Percentiles rank a stretch among this genome's conserved stretches.
Evolutionary conservation across 805 yeast species (phyloP).

Genomic region (Sungouiella thailandica): DNA sequence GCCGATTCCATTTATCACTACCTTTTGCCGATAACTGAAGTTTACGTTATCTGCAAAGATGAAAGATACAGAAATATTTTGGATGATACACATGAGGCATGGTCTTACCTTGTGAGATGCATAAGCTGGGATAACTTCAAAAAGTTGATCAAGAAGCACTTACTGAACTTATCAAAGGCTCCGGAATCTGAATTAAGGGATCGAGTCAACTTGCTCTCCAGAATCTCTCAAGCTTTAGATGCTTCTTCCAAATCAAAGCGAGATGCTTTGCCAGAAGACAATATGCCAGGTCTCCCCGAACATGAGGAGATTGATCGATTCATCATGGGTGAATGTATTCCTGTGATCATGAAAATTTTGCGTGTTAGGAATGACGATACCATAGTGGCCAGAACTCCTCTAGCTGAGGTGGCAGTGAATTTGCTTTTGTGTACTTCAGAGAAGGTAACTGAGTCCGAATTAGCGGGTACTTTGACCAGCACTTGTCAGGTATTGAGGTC

Average conservation of each 20-base stretch:
- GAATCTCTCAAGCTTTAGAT: slow-evolving; percentile 48
- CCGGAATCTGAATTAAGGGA: slow-evolving; percentile 47
- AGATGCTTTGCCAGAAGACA: slow-evolving; percentile 8
- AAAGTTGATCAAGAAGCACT: slow-evolving; percentile 68
- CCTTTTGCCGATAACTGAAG: slow-evolving; percentile 80
- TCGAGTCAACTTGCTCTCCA: slow-evolving; percentile 53
- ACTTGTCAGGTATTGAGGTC: slow-evolving; percentile 87
- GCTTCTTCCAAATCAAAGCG: slow-evolving; percentile 23
- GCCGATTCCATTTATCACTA: slow-evolving; percentile 69
- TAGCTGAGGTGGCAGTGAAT: slow-evolving; percentile 75
- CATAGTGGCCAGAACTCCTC: slow-evolving; percentile 64
- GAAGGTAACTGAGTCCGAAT: slow-evolving; percentile 48
- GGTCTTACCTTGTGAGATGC: slow-evolving; percentile 52
- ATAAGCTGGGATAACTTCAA: slow-evolving; percentile 77
- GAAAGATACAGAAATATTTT: slow-evolving; percentile 54
- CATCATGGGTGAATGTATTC: slow-evolving; percentile 54
- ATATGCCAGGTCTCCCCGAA: slow-evolving; percentile 23
- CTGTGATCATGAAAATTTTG: slow-evolving; percentile 57
- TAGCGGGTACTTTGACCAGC: slow-evolving; percentile 80
- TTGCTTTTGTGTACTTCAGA: slow-evolving; percentile 58
- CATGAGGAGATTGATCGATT: slow-evolving; percentile 27
- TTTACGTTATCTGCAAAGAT: slow-evolving; percentile 59
- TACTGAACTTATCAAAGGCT: slow-evolving; percentile 36
- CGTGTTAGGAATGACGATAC: slow-evolving; percentile 73
- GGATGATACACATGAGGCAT: slow-evolving; percentile 59